These are phyloP conservation scores for Cucumis hystrix DNA, from an alignment of 306 rosid species.

Conservation along the genomic window DNA sequence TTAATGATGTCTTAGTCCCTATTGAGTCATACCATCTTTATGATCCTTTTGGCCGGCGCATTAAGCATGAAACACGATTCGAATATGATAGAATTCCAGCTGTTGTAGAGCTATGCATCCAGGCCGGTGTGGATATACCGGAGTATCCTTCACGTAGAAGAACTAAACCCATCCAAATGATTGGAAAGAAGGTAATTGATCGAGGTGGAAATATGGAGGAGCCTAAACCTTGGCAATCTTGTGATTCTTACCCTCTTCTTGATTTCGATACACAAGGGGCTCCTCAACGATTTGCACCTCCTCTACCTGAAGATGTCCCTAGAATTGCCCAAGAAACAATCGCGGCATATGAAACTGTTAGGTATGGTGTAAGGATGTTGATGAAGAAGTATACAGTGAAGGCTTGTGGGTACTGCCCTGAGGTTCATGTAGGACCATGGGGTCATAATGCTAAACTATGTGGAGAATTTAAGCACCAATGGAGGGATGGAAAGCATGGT, in stretches of 20 bases:
- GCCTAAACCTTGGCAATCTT: conserved; percentile 44
- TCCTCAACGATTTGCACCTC: conserved; percentile 41
- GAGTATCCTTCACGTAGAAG: conserved; percentile 95
- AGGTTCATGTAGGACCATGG: conserved; percentile 99
- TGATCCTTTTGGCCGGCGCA: conserved; percentile 84
- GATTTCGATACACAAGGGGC: conserved; percentile 73
- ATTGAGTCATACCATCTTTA: conserved; percentile 78
- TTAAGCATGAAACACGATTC: conserved; percentile 75
- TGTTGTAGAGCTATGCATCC: conserved; percentile 87
- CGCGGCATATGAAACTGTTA: conserved; percentile 49
- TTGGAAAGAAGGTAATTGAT: conserved; percentile 61
- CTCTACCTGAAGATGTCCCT: conserved; percentile 36
- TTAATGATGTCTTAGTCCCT: conserved; percentile 72
- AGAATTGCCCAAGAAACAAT: conserved; percentile 75
- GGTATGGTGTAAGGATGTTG: conserved; percentile 49
- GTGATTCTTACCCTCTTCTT: conserved; percentile 33
- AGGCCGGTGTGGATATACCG: conserved; percentile 87
- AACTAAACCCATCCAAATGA: conserved; percentile 58
- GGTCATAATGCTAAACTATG: conserved; percentile 93
- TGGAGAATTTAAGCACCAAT: conserved; percentile 92
- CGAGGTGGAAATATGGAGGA: conserved; percentile 63
- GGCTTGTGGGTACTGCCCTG: conserved; percentile 90
- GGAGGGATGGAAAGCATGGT: conserved; percentile 99
- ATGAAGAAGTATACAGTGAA: conserved; percentile 85
- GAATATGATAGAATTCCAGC: conserved; percentile 90